Percentiles rank a stretch among this genome's conserved stretches.
These are phyloP conservation scores for Mycena epipterygia DNA, from an alignment of 768 basidiomycete species.

Conservation along the genomic window DNA sequence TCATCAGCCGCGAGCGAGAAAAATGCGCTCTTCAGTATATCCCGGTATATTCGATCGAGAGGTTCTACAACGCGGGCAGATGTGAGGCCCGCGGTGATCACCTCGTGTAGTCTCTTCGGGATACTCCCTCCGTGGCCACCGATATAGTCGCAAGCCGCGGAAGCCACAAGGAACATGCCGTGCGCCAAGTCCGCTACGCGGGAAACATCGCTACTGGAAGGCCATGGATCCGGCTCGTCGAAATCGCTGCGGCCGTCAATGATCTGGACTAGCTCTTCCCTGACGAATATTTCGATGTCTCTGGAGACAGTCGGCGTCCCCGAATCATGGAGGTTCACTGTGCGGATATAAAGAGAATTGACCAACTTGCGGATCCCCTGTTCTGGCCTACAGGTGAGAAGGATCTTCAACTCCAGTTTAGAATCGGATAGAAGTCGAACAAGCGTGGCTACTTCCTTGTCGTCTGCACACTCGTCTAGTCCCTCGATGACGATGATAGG, in stretches of 20 bases:
- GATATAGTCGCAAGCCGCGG: neutral
- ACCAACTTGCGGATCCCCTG: neutral
- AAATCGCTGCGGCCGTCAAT: neutral
- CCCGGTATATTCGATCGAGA: neutral
- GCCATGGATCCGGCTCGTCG: neutral
- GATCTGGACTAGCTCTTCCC: neutral
- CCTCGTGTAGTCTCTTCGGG: neutral
- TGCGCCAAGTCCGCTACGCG: neutral
- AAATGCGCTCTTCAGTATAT: neutral
- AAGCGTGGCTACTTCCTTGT: neutral
- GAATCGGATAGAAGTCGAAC: neutral
- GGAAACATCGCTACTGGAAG: neutral
- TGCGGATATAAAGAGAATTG: neutral
- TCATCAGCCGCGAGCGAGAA: neutral
- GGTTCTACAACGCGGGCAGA: neutral
- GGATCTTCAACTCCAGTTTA: neutral
- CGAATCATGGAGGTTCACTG: neutral
- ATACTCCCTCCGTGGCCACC: neutral
- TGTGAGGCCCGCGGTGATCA: neutral
- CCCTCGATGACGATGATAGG: neutral
- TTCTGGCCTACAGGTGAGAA: neutral
- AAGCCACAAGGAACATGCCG: neutral
- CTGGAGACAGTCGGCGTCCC: neutral
- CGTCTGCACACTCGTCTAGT: neutral
- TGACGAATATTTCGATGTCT: neutral